These are phyloP conservation scores for Botrytis elliptica DNA, from an alignment of 2,329 filamentous ascomycete genomes.

Conservation along the genomic window DNA sequence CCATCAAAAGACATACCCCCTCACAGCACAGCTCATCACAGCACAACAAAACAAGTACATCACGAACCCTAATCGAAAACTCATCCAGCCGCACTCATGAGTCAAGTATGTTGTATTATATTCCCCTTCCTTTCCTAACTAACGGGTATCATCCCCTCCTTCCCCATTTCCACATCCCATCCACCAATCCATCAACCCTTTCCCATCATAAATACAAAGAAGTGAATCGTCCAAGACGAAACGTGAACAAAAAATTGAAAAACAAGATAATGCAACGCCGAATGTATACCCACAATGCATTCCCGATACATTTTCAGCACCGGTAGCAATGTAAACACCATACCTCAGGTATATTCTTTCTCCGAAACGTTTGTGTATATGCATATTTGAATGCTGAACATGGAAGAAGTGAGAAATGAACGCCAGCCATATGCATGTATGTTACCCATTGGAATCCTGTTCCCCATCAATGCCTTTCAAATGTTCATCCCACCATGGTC, in stretches of 20 bases:
- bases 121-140: background rate
- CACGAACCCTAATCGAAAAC: background rate
- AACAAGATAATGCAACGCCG: background rate
- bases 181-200: background rate
- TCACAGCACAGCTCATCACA: background rate
- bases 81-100: background rate
- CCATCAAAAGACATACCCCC: background rate
- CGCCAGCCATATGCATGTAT: constrained; percentile 12
- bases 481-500: constrained; percentile 1
- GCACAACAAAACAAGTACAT: background rate
- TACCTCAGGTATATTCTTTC: background rate
- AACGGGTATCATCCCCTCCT: background rate
- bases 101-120: background rate
- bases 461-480: constrained; percentile 7
- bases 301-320: background rate
- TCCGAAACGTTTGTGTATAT: background rate
- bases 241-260: background rate
- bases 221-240: background rate
- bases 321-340: background rate
- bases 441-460: background rate
- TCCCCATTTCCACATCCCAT: background rate
- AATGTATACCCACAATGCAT: background rate
- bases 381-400: background rate
- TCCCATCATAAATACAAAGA: constrained; percentile 2
- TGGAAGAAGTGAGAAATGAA: background rate